Evolutionary conservation across 306 rosid genomes (phyloP).

Genomic region (Alnus rubra): DNA sequence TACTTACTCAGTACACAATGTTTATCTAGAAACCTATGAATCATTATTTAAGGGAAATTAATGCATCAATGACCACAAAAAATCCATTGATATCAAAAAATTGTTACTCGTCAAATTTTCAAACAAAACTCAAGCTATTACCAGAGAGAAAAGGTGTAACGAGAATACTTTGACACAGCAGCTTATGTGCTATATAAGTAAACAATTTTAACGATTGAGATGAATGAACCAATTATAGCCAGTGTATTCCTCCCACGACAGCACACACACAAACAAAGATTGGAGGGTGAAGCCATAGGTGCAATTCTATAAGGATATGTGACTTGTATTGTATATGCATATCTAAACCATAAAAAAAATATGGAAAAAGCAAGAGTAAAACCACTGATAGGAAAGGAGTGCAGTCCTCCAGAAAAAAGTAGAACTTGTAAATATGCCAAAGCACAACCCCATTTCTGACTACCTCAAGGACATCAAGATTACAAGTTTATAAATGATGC

Average conservation of each 20-base stretch:
- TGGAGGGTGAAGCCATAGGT: too few species aligned
- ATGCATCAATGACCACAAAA: neutral
- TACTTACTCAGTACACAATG: neutral
- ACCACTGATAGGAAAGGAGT: neutral
- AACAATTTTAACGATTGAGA: neutral
- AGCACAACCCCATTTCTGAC: neutral
- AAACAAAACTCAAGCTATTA: neutral
- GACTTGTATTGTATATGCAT: neutral
- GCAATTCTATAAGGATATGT: neutral
- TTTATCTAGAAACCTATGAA: neutral
- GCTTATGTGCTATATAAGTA: neutral
- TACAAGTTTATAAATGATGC: neutral
- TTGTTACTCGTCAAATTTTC: neutral
- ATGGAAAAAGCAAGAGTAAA: neutral
- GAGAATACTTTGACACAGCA: neutral
- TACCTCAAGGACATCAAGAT: neutral
- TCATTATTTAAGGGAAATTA: slow-evolving; percentile 1
- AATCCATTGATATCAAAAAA: too few species aligned
- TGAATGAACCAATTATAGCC: neutral
- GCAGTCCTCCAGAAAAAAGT: neutral
- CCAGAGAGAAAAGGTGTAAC: neutral
- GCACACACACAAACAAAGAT: too few species aligned
- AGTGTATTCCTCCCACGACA: neutral
- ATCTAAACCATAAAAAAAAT: neutral
- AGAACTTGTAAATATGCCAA: neutral